Evolutionary conservation across 768 basidiomycete species (phyloP), one percentile per base, ranked within the genome.

Genomic region (Suillus weaverae): DNA sequence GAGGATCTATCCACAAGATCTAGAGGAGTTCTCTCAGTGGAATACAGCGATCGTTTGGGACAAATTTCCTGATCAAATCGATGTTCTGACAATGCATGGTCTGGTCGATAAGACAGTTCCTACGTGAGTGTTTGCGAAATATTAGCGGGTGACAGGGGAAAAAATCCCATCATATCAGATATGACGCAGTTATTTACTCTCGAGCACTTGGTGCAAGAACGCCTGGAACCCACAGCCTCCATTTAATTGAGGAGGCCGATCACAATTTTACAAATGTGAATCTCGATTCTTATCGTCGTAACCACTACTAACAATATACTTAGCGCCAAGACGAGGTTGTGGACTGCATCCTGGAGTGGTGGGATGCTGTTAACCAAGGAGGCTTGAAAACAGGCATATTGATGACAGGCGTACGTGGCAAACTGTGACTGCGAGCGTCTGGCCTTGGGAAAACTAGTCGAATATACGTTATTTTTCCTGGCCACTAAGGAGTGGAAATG

Each of bases 21-120:
- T 94, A 30, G 81, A 87, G 39, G 74, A 75, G 9, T 93, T 92
- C 73, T 80, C 83, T 22, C 78, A 71, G 26, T 90, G 88, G 85
- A 86, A 94, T 70, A 84, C 87, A 13, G 84, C 85, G 1, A 77
- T 88, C 36, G 86, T 92, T 33, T 89, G 88, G 86, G 83, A 84
- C 57, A 72, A 80, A 5, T 94, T 94, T 70, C 92, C 93, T 30
- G 67, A 74, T 16, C 66, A 76, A 2, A 81, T 82, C 9, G 84
- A 93, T 73, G 91, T 90, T n/a, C 77, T 95, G 53, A 91, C 88
- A 3, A 71, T 93, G 55, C 93, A 94, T 64, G 93, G 92, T n/a
- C 76, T 93, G 48, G 77, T 77, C 36, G 93, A 95, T 68, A 71
- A 77, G 48, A 83, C 82, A 30, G 90, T 94, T 0, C 88, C 91